phyloP scores from a whole-genome alignment of 164 flowering plant genomes.

The Amborella trichopoda region DNA sequence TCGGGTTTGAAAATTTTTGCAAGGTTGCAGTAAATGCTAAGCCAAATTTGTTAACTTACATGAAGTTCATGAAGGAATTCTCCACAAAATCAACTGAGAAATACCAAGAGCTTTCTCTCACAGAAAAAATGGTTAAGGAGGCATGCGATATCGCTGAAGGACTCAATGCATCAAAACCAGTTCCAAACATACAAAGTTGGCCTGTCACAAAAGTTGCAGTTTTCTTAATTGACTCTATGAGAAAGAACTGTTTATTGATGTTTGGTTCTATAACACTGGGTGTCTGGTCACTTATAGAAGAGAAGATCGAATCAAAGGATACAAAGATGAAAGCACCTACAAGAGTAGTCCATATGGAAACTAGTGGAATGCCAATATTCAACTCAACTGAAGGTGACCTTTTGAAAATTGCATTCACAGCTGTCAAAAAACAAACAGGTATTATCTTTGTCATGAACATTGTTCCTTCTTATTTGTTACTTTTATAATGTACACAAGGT shows the following conservation, averaged over 20 bases:
- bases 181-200: conserved; percentile 41
- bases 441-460: too few relatives aligned
- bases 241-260: conserved; percentile 50
- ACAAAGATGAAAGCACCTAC: background rate
- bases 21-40: conserved; percentile 39
- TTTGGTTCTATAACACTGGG: conserved; percentile 40
- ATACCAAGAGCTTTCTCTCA: conserved; percentile 34
- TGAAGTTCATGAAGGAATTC: conserved; percentile 31
- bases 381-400: conserved; percentile 18
- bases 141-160: conserved; percentile 48
- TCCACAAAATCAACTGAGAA: conserved; percentile 14
- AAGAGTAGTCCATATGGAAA: conserved; percentile 16
- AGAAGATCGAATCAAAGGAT: conserved; percentile 16
- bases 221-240: conserved; percentile 43
- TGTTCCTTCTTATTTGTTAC: background rate
- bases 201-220: conserved; percentile 55
- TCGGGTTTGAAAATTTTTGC: conserved; percentile 55
- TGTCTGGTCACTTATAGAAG: conserved; percentile 74
- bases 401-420: conserved; percentile 42
- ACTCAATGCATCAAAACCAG: conserved; percentile 40
- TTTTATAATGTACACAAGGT: too few relatives aligned
- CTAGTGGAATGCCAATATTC: conserved; percentile 12
- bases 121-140: conserved; percentile 52
- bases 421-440: conserved; percentile 61
- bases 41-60: conserved; percentile 33